Conservation (phyloP, 2,329 filamentous ascomycete species). For the Knufia petricola region DNA sequence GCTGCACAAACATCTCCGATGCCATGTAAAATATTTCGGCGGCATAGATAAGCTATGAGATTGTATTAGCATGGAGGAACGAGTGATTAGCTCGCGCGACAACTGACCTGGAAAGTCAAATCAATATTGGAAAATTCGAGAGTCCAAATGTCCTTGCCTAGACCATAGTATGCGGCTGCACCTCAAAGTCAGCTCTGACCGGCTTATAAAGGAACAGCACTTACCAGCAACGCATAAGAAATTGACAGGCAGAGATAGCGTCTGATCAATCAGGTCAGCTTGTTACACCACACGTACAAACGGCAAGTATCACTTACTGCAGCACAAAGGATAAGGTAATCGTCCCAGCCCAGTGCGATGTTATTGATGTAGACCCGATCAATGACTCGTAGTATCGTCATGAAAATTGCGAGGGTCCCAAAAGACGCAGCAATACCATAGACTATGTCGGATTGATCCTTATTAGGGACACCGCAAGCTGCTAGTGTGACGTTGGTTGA, state of each 20-base stretch:
- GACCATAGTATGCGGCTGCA: constrained; percentile 23
- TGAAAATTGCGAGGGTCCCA: not conserved
- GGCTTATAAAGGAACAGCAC: not conserved
- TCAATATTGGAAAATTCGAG: constrained; percentile 25
- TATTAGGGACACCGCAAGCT: not conserved
- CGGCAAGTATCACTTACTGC: constrained; percentile 21
- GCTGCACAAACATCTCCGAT: constrained; percentile 31
- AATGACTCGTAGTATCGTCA: not conserved
- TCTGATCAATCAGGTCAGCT: not conserved
- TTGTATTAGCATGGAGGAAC: not conserved
- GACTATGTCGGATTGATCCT: not conserved
- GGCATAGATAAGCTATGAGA: constrained; percentile 10
- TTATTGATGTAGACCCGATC: not conserved
- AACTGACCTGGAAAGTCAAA: not conserved
- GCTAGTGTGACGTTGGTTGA: constrained; percentile 1
- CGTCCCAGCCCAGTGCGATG: constrained; percentile 27
- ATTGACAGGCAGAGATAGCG: not conserved
- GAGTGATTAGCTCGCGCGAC: not conserved
- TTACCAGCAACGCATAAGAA: not conserved
- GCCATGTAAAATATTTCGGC: constrained; percentile 38
- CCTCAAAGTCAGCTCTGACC: not conserved
- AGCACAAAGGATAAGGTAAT: constrained; percentile 26
- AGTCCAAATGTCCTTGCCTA: constrained; percentile 39
- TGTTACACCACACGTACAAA: not conserved
- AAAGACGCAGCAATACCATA: not conserved